Base-by-base conservation (phyloP, 768 basidiomycete genomes). In the Suillus paluster region DNA sequence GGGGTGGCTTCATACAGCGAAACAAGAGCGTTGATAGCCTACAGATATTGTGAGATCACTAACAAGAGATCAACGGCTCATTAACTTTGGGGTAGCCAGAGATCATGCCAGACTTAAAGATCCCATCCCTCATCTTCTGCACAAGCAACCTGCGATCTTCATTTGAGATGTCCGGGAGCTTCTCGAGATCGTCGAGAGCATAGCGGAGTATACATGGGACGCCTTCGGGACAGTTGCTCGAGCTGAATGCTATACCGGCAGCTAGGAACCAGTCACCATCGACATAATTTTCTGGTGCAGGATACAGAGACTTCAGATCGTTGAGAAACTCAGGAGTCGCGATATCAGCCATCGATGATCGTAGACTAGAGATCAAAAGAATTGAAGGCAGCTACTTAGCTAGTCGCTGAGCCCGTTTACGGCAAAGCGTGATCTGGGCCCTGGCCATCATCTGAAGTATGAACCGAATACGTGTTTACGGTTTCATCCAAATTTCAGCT, bases 81-180 rank as follows among this genome's bases (percentile, higher is more conserved):
- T 5, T 63, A 66, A 88, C 89, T 75, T 81, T 84, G 3, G 87
- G 81, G 66, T 84, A 85, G 9, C 88, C 89, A 58, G 78, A 77
- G 21, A 83, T 77, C 64, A 87, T 67, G 4, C 86, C 88, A 5
- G 84, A 80, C 68, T 88, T 88, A 74, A 90, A 83, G 6, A 90
- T 63, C 1, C 82, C 83, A 63, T 90, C 89, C 34, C 86, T 77
- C n/a, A 89, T 71, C 65, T 81, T 86, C 58, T 82, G 78, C 42
- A 83, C 83, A 3, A 89, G 75, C 9, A 78, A 49, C 25, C 77
- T 68, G 45, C 71, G 76, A 60, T 86, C 79, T 19, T 76, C 70
- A 9, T 73, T 67, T 1, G 63, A 23, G 62, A 67, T 12, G 15
- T 23, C 70, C 59, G 63, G 33, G 58, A 74, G 68, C 11, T 67